phyloP scores from a whole-genome alignment of 768 basidiomycete species.

The Phaeotremella skinneri region DNA sequence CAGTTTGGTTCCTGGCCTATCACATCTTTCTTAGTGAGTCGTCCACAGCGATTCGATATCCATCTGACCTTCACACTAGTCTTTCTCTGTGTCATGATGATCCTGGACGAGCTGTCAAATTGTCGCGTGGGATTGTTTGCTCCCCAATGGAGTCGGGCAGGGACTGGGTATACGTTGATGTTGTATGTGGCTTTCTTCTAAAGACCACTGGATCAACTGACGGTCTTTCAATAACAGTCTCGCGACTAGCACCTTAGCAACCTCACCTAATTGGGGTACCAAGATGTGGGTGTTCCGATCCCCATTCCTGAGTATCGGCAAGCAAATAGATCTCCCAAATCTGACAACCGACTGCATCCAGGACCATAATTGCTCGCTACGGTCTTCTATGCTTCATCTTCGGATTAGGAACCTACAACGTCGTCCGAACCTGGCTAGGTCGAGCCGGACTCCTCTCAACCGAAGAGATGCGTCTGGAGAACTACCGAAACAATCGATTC shows the following conservation, averaged over 20 bases:
- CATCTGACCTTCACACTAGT: slow-evolving; percentile 9
- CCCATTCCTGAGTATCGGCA: background rate
- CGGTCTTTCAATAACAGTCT: slow-evolving; percentile 18
- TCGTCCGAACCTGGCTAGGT: slow-evolving; percentile 20
- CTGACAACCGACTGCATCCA: slow-evolving; percentile 2
- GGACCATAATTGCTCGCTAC: slow-evolving; percentile 26
- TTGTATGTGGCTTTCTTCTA: slow-evolving; percentile 26
- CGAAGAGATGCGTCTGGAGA: slow-evolving; percentile 8
- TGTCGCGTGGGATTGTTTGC: slow-evolving; percentile 38
- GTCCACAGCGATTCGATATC: background rate
- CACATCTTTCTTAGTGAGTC: slow-evolving; percentile 28
- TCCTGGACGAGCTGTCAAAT: slow-evolving; percentile 36
- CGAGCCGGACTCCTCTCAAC: slow-evolving; percentile 9
- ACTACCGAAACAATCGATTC: slow-evolving; percentile 24
- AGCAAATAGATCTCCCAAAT: background rate
- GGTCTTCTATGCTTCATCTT: slow-evolving; percentile 26
- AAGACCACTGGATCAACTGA: background rate
- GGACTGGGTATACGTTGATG: slow-evolving; percentile 40
- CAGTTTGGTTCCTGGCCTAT: slow-evolving; percentile 38
- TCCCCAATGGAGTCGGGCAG: slow-evolving; percentile 37
- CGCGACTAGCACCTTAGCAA: slow-evolving; percentile 19
- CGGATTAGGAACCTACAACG: slow-evolving; percentile 35
- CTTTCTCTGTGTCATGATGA: slow-evolving; percentile 30
- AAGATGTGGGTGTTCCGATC: slow-evolving; percentile 13
- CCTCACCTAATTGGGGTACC: slow-evolving; percentile 27